Evolutionary conservation across 2,329 filamentous ascomycete species (phyloP), one percentile per base, ranked within the genome.

Genomic region (Byssoonygena ceratinophila): DNA sequence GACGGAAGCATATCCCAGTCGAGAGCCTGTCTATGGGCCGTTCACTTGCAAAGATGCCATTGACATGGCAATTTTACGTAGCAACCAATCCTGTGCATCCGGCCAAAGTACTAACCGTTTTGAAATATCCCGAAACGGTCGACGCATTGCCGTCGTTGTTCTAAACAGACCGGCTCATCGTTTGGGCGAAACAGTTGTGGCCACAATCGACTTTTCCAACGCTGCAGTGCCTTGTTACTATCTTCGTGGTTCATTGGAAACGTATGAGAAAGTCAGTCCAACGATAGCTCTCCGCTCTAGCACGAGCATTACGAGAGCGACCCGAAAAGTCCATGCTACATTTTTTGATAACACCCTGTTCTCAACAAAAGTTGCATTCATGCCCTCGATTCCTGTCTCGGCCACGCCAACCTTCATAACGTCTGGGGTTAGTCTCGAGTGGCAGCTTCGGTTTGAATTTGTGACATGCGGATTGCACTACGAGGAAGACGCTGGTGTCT

Each of bases 331-430:
- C 1, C 82, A 95, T 66, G 84, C 83, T 0, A 82, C 82, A 9
- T 80, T 82, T 27, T 87, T 87, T 22, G 89, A 95, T 66, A 88
- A 86, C 29, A 85, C 87, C 0, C 74, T 97, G 3, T 96, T 85
- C 65, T 82, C 89, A 1, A 79, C 85, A 6, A 78, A 88, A 46
- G 76, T 91, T 20, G 81, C 86, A 5, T 96, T 97, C 62, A 83
- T 77, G 7, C 85, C 89, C 0, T 85, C 87, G 0, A 89, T 98
- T 46, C 92, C 92, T 0, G 78, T 85, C 16, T 77, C 77, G 12
- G 89, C 87, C 0, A 95, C 90, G 0, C 92, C 92, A 0, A 89
- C 92, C 58, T 94, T 98, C 59, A 79, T 94, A 44, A 98, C 92
- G 0, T 94, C 82, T 56, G 90, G 90, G 1, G 80, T 98, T 3